phyloP scores from a whole-genome alignment of 1,139 yeast genomes.

The Pichia sp. region DNA sequence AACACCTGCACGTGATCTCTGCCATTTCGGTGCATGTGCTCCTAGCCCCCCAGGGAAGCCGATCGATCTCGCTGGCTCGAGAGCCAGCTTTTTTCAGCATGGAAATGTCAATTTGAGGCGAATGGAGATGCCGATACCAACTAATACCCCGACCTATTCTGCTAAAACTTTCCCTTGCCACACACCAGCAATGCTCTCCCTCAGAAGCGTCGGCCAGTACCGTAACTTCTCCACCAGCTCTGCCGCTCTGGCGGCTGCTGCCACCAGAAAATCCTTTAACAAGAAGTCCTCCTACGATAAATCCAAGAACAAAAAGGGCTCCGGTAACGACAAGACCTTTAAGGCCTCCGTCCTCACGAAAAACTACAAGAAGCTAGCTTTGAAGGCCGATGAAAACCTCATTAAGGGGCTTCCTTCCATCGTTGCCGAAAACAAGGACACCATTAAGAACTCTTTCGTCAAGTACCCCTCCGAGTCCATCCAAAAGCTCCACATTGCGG shows the following conservation, averaged over 20 bases:
- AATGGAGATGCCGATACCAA: too few relatives aligned
- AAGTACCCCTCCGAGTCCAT: conserved; percentile 22
- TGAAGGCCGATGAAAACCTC: conserved; percentile 17
- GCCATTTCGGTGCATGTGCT: not conserved
- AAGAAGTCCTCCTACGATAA: conserved; percentile 24
- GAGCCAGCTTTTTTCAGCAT: not conserved
- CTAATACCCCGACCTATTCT: not conserved
- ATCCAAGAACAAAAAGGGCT: conserved; percentile 29
- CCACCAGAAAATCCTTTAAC: conserved; percentile 29
- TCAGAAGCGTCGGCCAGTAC: conserved; percentile 2
- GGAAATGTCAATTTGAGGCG: not conserved
- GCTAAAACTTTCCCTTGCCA: not conserved
- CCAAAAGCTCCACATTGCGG: conserved; percentile 35
- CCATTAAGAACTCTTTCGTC: conserved; percentile 20
- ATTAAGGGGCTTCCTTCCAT: conserved; percentile 21
- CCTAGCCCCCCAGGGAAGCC: not conserved
- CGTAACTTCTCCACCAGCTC: conserved; percentile 16
- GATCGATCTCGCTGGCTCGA: not conserved
- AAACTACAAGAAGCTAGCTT: conserved; percentile 25
- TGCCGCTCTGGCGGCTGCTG: conserved; percentile 16
- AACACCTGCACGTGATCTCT: not conserved
- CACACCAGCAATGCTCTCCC: conserved; percentile 9
- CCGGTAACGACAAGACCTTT: conserved; percentile 31
- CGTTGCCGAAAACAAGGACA: conserved; percentile 15
- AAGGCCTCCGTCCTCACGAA: conserved; percentile 23